phyloP scores from a whole-genome alignment of 2,329 filamentous ascomycete species.

The Arthrocladium fulminans region DNA sequence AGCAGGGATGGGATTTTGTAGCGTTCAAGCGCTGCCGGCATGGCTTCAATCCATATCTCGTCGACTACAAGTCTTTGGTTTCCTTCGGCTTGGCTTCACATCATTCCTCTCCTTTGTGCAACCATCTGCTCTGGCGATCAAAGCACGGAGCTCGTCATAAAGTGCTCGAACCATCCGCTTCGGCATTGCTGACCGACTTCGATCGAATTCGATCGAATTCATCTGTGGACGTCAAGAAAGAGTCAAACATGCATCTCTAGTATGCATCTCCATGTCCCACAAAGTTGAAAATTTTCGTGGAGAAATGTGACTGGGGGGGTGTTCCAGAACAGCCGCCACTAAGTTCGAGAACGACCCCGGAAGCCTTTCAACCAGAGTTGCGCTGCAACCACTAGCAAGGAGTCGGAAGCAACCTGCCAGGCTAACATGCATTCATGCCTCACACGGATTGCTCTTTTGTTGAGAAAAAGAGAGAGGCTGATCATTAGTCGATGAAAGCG shows the following conservation, averaged over 20 bases:
- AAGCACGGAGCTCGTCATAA: too few relatives aligned
- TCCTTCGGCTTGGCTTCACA: background rate
- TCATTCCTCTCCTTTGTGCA: background rate
- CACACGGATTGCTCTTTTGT: background rate
- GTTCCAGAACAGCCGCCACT: background rate
- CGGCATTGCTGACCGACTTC: too few relatives aligned
- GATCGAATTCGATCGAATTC: background rate
- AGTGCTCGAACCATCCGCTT: too few relatives aligned
- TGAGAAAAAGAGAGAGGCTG: too few relatives aligned
- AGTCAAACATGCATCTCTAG: background rate
- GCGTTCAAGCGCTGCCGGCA: conserved; percentile 5
- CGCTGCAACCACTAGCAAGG: background rate
- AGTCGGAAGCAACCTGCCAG: background rate
- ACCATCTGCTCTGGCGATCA: background rate
- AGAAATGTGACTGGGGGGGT: background rate
- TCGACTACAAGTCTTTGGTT: background rate
- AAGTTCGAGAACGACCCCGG: background rate
- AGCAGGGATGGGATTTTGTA: background rate
- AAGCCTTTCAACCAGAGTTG: background rate
- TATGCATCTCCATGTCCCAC: background rate
- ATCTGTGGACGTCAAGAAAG: background rate
- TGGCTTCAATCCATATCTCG: background rate
- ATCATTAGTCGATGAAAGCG: background rate
- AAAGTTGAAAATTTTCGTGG: background rate
- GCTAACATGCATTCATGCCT: conserved; percentile 1